Percentiles rank a stretch among this genome's conserved stretches.
Conservation (phyloP, 2,329 filamentous ascomycete species). For the Metarhizium robertsii region DNA sequence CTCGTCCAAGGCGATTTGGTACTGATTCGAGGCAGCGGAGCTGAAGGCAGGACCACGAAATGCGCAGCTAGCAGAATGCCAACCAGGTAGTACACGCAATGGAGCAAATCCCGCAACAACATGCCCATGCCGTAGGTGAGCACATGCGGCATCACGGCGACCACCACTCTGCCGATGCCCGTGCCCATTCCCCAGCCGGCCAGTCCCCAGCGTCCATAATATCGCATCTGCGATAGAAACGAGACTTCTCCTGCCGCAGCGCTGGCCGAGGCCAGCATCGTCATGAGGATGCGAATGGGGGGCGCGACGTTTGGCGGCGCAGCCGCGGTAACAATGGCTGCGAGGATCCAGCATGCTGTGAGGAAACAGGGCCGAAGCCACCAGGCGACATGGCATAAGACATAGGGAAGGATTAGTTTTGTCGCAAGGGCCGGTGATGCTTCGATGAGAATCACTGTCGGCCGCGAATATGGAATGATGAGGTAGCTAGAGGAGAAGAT, state of each 20-base stretch:
- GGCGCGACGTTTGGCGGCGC: constrained; percentile 25
- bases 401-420: constrained; percentile 19
- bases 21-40: constrained; percentile 10
- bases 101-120: constrained; percentile 18
- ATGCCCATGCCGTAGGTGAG: constrained; percentile 18
- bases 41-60: constrained; percentile 19
- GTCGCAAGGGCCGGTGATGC: constrained; percentile 17
- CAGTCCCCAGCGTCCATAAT: constrained; percentile 20
- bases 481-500: constrained; percentile 25
- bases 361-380: constrained; percentile 18
- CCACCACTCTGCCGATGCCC: constrained; percentile 19
- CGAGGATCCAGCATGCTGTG: constrained; percentile 18
- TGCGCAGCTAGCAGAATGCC: constrained; percentile 17
- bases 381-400: constrained; percentile 18
- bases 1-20: background rate
- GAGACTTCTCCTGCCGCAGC: constrained; percentile 23
- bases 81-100: constrained; percentile 17
- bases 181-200: constrained; percentile 26
- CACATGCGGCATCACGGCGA: constrained; percentile 18
- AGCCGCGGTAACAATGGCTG: constrained; percentile 15
- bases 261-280: constrained; percentile 18
- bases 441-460: constrained; percentile 22
- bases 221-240: constrained; percentile 19
- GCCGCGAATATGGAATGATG: constrained; percentile 23
- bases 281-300: constrained; percentile 17